A percentile compares a stretch with the other conserved stretches of the same genome.
Evolutionary conservation across 768 basidiomycete genomes (phyloP).

Genomic region (Neoboletus magnificus): DNA sequence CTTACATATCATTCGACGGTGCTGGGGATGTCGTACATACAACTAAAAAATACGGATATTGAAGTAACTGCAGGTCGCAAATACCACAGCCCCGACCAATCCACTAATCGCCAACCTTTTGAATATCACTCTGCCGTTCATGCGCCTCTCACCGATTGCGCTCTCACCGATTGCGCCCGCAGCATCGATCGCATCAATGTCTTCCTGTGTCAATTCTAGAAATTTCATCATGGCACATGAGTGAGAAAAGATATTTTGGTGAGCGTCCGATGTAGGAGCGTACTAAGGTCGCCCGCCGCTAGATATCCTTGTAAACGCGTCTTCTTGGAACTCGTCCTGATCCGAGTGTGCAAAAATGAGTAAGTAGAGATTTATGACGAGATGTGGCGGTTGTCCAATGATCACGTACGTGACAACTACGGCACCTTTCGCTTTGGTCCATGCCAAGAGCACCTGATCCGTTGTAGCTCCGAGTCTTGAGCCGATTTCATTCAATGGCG

Average conservation of each 20-base stretch:
- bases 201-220: slow-evolving; percentile 47
- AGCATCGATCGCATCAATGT: slow-evolving; percentile 53
- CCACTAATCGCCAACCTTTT: background rate
- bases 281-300: slow-evolving; percentile 61
- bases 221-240: background rate
- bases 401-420: slow-evolving; percentile 56
- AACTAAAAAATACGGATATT: background rate
- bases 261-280: background rate
- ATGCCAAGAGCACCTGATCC: slow-evolving; percentile 70
- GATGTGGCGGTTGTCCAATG: background rate
- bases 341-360: background rate
- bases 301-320: slow-evolving; percentile 65
- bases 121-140: background rate
- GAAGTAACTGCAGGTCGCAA: slow-evolving; percentile 12
- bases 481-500: slow-evolving; percentile 53
- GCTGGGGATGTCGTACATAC: background rate
- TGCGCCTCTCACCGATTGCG: slow-evolving; percentile 22
- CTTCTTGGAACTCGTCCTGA: slow-evolving; percentile 64
- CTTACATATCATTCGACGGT: background rate
- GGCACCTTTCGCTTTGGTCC: slow-evolving; percentile 67
- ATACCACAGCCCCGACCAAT: slow-evolving; percentile 1
- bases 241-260: background rate
- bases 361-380: background rate
- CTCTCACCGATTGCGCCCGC: slow-evolving; percentile 48
- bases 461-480: slow-evolving; percentile 46